Conservation (phyloP, 2,329 filamentous ascomycete genomes). For the Fusarium cicatricum region DNA sequence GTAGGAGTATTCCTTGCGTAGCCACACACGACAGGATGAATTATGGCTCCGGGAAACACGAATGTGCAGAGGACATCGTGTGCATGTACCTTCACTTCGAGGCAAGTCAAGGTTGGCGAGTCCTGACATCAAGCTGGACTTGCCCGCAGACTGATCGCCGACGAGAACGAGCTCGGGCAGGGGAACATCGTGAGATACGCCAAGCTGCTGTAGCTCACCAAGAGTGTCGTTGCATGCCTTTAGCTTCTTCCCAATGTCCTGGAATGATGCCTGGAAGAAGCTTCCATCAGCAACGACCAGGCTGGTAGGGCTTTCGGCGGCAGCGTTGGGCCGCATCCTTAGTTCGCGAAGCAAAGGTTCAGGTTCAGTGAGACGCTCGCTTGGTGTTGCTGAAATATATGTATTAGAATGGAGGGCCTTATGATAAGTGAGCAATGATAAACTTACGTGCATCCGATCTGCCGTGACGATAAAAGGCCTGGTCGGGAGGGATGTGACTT, state of each 20-base stretch:
- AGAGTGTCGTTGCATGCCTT: constrained; percentile 73
- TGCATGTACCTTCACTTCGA: constrained; percentile 76
- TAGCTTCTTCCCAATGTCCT: constrained; percentile 67
- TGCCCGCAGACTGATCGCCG: constrained; percentile 86
- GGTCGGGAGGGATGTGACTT: constrained; percentile 22
- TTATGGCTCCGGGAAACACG: constrained; percentile 65
- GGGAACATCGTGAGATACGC: constrained; percentile 74
- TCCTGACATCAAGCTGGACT: constrained; percentile 73
- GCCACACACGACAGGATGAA: constrained; percentile 74
- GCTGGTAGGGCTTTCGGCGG: constrained; percentile 37
- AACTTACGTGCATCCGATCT: constrained; percentile 53
- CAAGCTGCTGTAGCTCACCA: constrained; percentile 73
- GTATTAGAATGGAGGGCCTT: constrained; percentile 14
- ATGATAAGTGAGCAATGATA: neutral
- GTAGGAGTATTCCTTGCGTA: constrained; percentile 72
- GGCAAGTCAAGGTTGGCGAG: constrained; percentile 77
- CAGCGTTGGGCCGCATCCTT: constrained; percentile 41
- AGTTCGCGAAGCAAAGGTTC: constrained; percentile 51
- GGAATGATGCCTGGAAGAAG: constrained; percentile 55
- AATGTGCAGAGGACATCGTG: constrained; percentile 82
- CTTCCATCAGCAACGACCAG: constrained; percentile 44
- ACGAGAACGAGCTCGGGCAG: constrained; percentile 84
- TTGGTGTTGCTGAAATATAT: constrained; percentile 47
- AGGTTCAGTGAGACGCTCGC: constrained; percentile 47
- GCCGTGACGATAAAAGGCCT: constrained; percentile 39